These are phyloP conservation scores for Pythium sp. DNA, from an alignment of 352 stramenopile species.

Conservation along the genomic window DNA sequence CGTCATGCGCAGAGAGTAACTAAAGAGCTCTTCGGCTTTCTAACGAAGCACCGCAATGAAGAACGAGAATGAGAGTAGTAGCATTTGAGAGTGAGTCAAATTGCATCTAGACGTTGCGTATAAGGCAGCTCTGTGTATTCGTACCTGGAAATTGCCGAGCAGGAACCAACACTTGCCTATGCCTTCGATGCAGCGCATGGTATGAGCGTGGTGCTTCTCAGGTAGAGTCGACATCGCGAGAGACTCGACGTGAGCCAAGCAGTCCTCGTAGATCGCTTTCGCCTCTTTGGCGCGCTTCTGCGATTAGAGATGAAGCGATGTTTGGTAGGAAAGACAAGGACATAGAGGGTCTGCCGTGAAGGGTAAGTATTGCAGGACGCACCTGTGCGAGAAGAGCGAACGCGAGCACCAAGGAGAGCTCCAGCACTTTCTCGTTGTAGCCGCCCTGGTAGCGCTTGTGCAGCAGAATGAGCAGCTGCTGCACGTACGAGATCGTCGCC, in stretches of 20 bases:
- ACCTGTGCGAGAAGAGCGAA: slow-evolving; percentile 44
- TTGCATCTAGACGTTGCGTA: not conserved
- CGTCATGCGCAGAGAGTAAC: slow-evolving; percentile 23
- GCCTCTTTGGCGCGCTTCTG: slow-evolving; percentile 47
- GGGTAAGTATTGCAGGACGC: not conserved
- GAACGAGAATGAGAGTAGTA: not conserved
- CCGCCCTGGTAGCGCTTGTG: slow-evolving; percentile 37
- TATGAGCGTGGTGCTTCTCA: slow-evolving; percentile 18
- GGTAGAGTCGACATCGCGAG: slow-evolving; percentile 8
- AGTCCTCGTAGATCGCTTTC: slow-evolving; percentile 32
- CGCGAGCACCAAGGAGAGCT: slow-evolving; percentile 33
- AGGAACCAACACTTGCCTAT: slow-evolving; percentile 60
- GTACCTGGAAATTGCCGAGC: slow-evolving; percentile 47
- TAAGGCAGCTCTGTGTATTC: not conserved
- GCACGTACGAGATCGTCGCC: slow-evolving; percentile 28
- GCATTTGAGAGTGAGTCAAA: not conserved
- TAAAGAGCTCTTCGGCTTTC: slow-evolving; percentile 45
- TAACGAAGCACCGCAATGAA: slow-evolving; percentile 11
- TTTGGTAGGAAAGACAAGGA: not conserved
- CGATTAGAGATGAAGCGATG: not conserved
- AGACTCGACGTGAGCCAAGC: slow-evolving; percentile 25
- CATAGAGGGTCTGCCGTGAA: not conserved
- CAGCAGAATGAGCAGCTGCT: slow-evolving; percentile 28
- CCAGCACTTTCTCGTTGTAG: slow-evolving; percentile 48
- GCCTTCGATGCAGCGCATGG: slow-evolving; percentile 37